Percentiles rank a stretch among this genome's conserved stretches.
These are phyloP conservation scores for Suillus placidus DNA, from an alignment of 768 basidiomycete species.

Conservation along the genomic window DNA sequence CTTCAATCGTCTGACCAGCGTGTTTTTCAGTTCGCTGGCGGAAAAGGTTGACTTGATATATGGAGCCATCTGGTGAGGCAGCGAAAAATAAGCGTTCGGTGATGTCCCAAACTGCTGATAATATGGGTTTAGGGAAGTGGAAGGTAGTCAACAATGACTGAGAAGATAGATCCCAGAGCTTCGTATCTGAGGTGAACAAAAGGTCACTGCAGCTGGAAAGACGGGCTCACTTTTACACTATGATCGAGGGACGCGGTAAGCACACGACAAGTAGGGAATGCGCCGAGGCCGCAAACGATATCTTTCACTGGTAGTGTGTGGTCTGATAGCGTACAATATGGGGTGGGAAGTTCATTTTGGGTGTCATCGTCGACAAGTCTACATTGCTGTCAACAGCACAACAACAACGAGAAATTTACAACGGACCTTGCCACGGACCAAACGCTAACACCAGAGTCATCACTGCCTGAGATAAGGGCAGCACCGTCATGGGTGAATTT, in stretches of 20 bases:
- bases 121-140: constrained; percentile 78
- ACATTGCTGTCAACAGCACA: constrained; percentile 17
- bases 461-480: constrained; percentile 81
- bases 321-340: constrained; percentile 82
- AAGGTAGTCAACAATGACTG: constrained; percentile 83
- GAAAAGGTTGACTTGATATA: constrained; percentile 83
- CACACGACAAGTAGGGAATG: constrained; percentile 75
- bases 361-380: constrained; percentile 77
- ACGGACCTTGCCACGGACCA: constrained; percentile 88
- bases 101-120: constrained; percentile 74
- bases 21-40: constrained; percentile 57
- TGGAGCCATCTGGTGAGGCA: constrained; percentile 70
- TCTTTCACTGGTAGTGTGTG: constrained; percentile 91
- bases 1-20: constrained; percentile 59
- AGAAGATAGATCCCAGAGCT: constrained; percentile 84
- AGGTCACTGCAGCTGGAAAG: constrained; percentile 17
- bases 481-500: constrained; percentile 83
- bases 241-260: constrained; percentile 87
- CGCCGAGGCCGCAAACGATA: constrained; percentile 76
- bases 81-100: constrained; percentile 90
- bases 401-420: constrained; percentile 10
- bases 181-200: constrained; percentile 14
- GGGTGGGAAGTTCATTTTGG: constrained; percentile 75
- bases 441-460: constrained; percentile 87
- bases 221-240: constrained; percentile 75